Evolutionary conservation across 495 filamentous ascomycete genomes (phyloP), one percentile per base, ranked within the genome.

Genomic region (Tuber microsphaerosporum): DNA sequence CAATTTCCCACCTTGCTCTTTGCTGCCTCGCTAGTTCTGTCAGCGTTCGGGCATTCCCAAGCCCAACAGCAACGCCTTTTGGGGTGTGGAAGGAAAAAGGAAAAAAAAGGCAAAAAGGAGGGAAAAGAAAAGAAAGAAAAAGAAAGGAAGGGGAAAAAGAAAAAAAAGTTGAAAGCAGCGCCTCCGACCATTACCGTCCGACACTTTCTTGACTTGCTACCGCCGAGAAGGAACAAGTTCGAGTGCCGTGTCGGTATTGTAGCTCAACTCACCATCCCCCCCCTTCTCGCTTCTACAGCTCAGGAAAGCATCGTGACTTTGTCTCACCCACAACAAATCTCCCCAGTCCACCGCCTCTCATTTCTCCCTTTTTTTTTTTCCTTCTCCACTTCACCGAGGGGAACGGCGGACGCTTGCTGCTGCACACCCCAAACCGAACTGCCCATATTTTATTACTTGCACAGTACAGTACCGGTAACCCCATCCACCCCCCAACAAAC

Each of bases 11-110:
- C 56, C 26, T 65, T 65, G 51, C 56, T 31, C 26, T 34, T 17
- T 65, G 56, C 56, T 65, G 56, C 56, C 56, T 65, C 56, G 56
- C 56, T 65, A 65, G 56, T 31, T 65, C 56, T 65, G 56, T 65
- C 56, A 65, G 56, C 12, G 26, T 65, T 65, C 26, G 56, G 56
- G 56, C 56, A 65, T 65, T 65, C 56, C 56, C 56, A 65, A 65
- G 56, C 56, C 56, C 56, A 65, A 65, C 56, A 65, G 26, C 56
- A 65, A 65, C 56, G 56, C 26, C 26, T 65, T 34, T 65, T 65
- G 26, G 56, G 17, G 56, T 65, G 56, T 65, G 56, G 56, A 65
- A 65, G 56, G 14, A 65, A 65, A 65, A 65, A 65, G 31, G 31
- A 34, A 34, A 65, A 31, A 34, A 65, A 6, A n/a, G 16, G 3